A percentile compares a stretch with the other conserved stretches of the same genome.
phyloP scores from a whole-genome alignment of 306 rosid species.

The Cucurbita pepo region DNA sequence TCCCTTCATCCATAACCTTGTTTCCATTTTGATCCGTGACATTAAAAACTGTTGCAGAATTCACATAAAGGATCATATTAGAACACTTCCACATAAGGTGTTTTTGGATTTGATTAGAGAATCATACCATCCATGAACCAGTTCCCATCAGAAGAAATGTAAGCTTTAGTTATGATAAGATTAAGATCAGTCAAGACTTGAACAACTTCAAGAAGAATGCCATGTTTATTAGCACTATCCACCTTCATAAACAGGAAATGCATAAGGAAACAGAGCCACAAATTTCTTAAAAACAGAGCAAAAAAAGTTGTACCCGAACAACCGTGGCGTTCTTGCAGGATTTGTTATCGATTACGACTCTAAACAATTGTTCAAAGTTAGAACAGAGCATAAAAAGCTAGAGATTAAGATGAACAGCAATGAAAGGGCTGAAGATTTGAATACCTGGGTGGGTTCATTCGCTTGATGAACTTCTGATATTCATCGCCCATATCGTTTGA shows the following conservation, averaged over 20 bases:
- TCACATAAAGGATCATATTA: not conserved
- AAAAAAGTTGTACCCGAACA: slow-evolving; percentile 24
- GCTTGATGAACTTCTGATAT: slow-evolving; percentile 66
- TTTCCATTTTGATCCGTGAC: slow-evolving; percentile 85
- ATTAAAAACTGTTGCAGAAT: slow-evolving; percentile 51
- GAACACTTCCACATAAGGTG: not conserved
- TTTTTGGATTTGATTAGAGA: not conserved
- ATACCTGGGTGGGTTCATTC: slow-evolving; percentile 89
- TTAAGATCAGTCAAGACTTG: slow-evolving; percentile 49
- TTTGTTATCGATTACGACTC: slow-evolving; percentile 61
- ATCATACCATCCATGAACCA: slow-evolving; percentile 69
- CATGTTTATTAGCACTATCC: slow-evolving; percentile 51
- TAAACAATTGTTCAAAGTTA: not conserved
- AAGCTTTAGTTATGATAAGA: slow-evolving; percentile 45
- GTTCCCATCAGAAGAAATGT: slow-evolving; percentile 60
- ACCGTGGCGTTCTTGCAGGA: slow-evolving; percentile 51
- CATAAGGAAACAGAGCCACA: not conserved
- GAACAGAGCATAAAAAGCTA: not conserved
- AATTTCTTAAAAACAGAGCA: not conserved
- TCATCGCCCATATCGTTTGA: slow-evolving; percentile 80
- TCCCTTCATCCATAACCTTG: slow-evolving; percentile 62
- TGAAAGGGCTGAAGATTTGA: not conserved
- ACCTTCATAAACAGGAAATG: slow-evolving; percentile 23
- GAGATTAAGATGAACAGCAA: not conserved
- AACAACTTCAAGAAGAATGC: slow-evolving; percentile 57